Base-by-base conservation (phyloP, 2,329 filamentous ascomycete species). In the Colletotrichum neosansevieriae region DNA sequence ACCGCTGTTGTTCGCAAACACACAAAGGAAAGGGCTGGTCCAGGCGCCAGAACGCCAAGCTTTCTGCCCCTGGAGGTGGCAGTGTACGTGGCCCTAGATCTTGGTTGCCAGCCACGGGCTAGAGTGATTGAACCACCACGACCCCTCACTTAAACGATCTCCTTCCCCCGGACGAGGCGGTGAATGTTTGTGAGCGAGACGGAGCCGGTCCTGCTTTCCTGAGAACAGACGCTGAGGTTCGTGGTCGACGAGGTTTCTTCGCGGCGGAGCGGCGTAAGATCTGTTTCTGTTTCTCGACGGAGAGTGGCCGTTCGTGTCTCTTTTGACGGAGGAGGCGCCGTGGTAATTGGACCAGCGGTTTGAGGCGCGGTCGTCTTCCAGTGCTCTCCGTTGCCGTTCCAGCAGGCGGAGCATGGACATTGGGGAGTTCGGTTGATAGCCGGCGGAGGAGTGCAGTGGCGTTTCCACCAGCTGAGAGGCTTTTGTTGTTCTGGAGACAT, bases 371-470 rank as follows among this genome's bases (percentile, higher is more conserved):
- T 60, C 24, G 61, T 69, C 66, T 66, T 69, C 66, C 66, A 69
- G 56, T 69, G 66, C 61, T 69, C 56, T 40, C 66, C 66, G 54
- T 65, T 69, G 10, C 61, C 66, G 56, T 69, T 69, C 66, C 65
- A 80, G 74, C 78, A 80, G 51, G 73, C 70, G 58, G 73, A 75
- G 72, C 80, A 82, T 59, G 79, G 79, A 63, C 80, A 82, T 19
- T 74, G 70, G 4, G 78, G 73, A 38, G 72, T 73, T 67, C 72
- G 71, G 72, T 75, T 76, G 72, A 79, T 73, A 51, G 80, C 79
- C 2, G 79, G 79, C 17, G 78, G 77, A 61, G 80, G 78, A 54
- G 79, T 73, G 70, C 78, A 80, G 76, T 81, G 80, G 69, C 79
- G 79, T 56, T 78, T 76, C 68, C 80, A 81, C 80, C 80, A 82